Conservation (phyloP, 148 eudicot species). For the Vaccinium vitisidaea region DNA sequence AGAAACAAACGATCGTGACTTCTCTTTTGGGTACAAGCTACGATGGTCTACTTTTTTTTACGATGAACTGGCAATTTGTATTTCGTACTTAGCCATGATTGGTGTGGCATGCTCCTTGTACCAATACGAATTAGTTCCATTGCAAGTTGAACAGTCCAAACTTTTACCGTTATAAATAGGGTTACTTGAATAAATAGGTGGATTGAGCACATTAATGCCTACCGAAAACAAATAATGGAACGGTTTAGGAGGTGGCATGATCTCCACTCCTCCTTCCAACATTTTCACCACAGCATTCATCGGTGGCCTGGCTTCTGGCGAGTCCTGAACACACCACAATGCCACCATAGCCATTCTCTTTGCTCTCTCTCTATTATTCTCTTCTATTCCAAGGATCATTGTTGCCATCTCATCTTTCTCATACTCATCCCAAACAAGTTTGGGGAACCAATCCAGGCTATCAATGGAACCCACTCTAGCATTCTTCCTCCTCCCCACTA, state of each 20-base stretch:
- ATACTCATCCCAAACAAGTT: background rate
- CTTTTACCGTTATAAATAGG: background rate
- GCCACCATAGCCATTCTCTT: constrained; percentile 10
- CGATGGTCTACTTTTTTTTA: background rate
- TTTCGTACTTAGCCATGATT: background rate
- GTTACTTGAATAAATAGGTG: background rate
- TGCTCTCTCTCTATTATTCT: background rate
- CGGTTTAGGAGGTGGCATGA: constrained; percentile 9
- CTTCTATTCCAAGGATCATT: background rate
- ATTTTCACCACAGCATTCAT: constrained; percentile 17
- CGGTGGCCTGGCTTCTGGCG: background rate
- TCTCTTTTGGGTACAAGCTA: background rate
- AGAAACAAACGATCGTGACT: no score
- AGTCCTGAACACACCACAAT: constrained; percentile 23
- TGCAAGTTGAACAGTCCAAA: background rate
- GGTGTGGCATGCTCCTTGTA: background rate
- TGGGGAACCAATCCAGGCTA: constrained; percentile 12
- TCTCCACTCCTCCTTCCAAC: constrained; percentile 14
- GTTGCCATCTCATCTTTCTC: background rate
- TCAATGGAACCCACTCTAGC: background rate
- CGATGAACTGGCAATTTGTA: constrained; percentile 1
- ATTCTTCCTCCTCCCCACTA: constrained; percentile 16
- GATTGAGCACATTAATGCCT: background rate
- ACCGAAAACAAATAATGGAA: background rate
- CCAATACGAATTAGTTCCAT: constrained; percentile 1